These are phyloP conservation scores for Royoungia palumana DNA, from an alignment of 768 basidiomycete species.

Conservation along the genomic window DNA sequence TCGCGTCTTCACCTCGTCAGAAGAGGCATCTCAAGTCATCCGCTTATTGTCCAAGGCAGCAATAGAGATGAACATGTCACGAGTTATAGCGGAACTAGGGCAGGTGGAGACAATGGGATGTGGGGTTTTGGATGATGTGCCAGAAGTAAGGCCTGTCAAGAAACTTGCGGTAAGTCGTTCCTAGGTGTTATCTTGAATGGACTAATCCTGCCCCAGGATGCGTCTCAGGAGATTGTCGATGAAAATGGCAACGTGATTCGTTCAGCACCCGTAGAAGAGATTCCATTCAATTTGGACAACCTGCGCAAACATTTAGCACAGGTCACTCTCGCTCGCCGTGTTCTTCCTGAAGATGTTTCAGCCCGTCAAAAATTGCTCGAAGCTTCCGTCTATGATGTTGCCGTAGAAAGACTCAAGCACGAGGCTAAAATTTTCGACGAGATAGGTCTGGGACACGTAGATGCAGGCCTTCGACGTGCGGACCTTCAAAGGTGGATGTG, in stretches of 20 bases:
- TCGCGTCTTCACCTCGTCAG: slow-evolving; percentile 50
- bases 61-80: slow-evolving; percentile 48
- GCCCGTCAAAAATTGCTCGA: slow-evolving; percentile 81
- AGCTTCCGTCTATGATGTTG: slow-evolving; percentile 82
- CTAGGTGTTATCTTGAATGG: not conserved
- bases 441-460: slow-evolving; percentile 50
- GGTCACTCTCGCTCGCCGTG: slow-evolving; percentile 57
- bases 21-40: slow-evolving; percentile 55
- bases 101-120: slow-evolving; percentile 48
- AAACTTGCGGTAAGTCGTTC: slow-evolving; percentile 38
- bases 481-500: slow-evolving; percentile 80
- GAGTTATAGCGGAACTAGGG: slow-evolving; percentile 54
- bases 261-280: slow-evolving; percentile 30
- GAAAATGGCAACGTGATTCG: slow-evolving; percentile 18
- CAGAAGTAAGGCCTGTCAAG: slow-evolving; percentile 61
- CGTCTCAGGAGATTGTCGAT: slow-evolving; percentile 18
- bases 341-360: slow-evolving; percentile 63
- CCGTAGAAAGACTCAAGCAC: slow-evolving; percentile 63
- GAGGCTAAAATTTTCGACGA: slow-evolving; percentile 56
- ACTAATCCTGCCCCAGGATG: slow-evolving; percentile 8
- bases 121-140: slow-evolving; percentile 40
- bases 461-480: slow-evolving; percentile 40
- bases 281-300: slow-evolving; percentile 74
- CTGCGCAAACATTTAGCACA: slow-evolving; percentile 67
- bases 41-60: slow-evolving; percentile 58